Evolutionary conservation across 768 basidiomycete species (phyloP).

Genomic region (Boletellus ananiceps): DNA sequence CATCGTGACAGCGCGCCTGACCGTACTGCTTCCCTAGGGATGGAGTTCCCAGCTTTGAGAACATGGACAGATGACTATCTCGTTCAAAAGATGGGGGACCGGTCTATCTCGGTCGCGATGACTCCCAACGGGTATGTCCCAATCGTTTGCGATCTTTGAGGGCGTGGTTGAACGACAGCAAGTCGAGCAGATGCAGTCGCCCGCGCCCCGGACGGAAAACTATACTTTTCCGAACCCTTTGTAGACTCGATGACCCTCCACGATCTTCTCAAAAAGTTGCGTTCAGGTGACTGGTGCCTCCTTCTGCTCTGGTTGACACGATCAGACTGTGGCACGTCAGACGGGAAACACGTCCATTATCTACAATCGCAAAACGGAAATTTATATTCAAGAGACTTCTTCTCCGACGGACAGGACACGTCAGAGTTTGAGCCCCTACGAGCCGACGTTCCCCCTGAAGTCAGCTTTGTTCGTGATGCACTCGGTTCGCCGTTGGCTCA

Average conservation of each 20-base stretch:
- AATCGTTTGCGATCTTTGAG: slow-evolving; percentile 1
- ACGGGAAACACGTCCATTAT: slow-evolving; percentile 49
- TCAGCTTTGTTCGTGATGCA: slow-evolving; percentile 74
- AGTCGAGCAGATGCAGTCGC: slow-evolving; percentile 78
- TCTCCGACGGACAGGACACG: slow-evolving; percentile 30
- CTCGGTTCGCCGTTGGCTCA: slow-evolving; percentile 48
- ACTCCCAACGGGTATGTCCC: slow-evolving; percentile 75
- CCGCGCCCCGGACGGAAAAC: slow-evolving; percentile 43
- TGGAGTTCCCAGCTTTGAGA: slow-evolving; percentile 40
- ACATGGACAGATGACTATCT: slow-evolving; percentile 71
- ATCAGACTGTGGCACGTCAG: background rate
- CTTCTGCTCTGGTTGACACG: background rate
- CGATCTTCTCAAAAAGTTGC: slow-evolving; percentile 44
- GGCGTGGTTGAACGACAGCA: slow-evolving; percentile 12
- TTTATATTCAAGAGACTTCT: slow-evolving; percentile 50
- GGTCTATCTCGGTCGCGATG: slow-evolving; percentile 63
- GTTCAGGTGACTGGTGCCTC: slow-evolving; percentile 25
- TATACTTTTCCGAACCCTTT: slow-evolving; percentile 75
- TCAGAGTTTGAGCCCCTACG: slow-evolving; percentile 65
- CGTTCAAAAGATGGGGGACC: slow-evolving; percentile 46
- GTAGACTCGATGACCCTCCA: slow-evolving; percentile 64
- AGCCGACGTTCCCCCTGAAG: slow-evolving; percentile 60
- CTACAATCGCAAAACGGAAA: slow-evolving; percentile 94
- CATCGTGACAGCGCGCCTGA: background rate
- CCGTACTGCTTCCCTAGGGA: slow-evolving; percentile 34